Evolutionary conservation across 768 basidiomycete genomes (phyloP), one percentile per base, ranked within the genome.

Genomic region (Hericium alpestre): DNA sequence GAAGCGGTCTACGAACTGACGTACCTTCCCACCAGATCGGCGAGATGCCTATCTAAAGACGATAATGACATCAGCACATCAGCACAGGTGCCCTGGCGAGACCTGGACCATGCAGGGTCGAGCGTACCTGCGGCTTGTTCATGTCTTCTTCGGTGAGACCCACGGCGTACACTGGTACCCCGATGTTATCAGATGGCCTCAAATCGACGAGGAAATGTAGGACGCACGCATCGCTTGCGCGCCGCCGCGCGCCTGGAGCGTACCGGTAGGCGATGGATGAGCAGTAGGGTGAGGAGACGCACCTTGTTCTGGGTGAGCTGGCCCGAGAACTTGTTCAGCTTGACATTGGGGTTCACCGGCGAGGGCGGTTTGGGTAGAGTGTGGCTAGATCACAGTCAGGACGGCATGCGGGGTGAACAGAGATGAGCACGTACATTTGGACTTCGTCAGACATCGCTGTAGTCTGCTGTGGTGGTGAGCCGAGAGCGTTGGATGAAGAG

Each of bases 11-110:
- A 43, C 13, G 15, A 51, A 10, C 10, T 59, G 61, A 65, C 68
- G n/a, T 43, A 86, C 90, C 90, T 78, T 93, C 90, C 89, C 90
- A 93, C 90, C 90, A 93, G 54, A 92, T 78, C 3, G 88, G 84
- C 32, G 87, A 87, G 65, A 93, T 90, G 49, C 91, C 91, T 65
- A 93, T 85, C 86, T 91, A 66, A 20, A 61, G 22, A 51, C 48
- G 27, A 48, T 38, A 56, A 63, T 27, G 61, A 58, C 54, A 20
- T 58, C 57, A 38, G 25, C 13, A 20, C 57, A 16, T 51, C 41
- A 18, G 38, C 8, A 10, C 32, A 6, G 32, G 32, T 2, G 32
- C 4, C 32, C 32, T 6, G 32, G 32, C 32, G 32, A 32, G 4
- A 32, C 25, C 25, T 25, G 25, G 25, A 48, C 53, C 58, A 18